These are phyloP conservation scores for Xylaria sp. DNA, from an alignment of 2,329 filamentous ascomycete genomes.

Conservation along the genomic window DNA sequence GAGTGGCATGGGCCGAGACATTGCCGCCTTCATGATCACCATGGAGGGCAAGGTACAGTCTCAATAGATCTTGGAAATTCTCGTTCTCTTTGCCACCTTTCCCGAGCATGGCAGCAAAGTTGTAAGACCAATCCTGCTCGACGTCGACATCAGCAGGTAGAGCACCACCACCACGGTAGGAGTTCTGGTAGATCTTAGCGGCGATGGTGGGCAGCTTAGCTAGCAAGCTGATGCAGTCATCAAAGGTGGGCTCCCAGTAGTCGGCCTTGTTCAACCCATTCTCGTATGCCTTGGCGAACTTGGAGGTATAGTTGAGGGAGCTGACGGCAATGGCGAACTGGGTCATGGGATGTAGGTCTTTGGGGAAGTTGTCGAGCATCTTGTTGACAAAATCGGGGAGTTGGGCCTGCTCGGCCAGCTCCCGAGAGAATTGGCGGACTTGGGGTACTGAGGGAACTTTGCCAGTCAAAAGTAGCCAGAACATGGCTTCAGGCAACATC, in stretches of 20 bases:
- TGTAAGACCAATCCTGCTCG: conserved; percentile 96
- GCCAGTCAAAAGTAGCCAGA: conserved; percentile 96
- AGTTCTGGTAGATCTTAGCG: conserved; percentile 96
- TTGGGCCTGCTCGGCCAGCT: conserved; percentile 86
- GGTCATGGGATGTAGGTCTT: conserved; percentile 95
- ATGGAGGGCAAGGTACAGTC: conserved; percentile 94
- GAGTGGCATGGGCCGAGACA: conserved; percentile 93
- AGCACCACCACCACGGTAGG: conserved; percentile 79
- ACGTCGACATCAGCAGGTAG: conserved; percentile 81
- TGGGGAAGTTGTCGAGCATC: conserved; percentile 91
- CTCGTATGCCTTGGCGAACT: conserved; percentile 94
- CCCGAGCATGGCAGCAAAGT: conserved; percentile 96
- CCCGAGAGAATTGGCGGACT: conserved; percentile 82
- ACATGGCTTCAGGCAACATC: conserved; percentile 99
- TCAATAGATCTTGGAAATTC: conserved; percentile 93
- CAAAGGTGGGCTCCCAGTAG: conserved; percentile 98
- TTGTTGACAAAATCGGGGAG: conserved; percentile 86
- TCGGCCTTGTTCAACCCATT: conserved; percentile 91
- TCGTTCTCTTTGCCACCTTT: conserved; percentile 89
- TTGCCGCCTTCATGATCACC: conserved; percentile 99
- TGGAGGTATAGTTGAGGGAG: conserved; percentile 93
- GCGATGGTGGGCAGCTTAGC: conserved; percentile 97
- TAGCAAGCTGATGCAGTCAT: conserved; percentile 91
- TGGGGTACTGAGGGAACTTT: conserved; percentile 87
- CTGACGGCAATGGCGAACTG: conserved; percentile 96